phyloP scores from a whole-genome alignment of 1,139 yeast species.

The Saccharomycopsis hybrid region DNA sequence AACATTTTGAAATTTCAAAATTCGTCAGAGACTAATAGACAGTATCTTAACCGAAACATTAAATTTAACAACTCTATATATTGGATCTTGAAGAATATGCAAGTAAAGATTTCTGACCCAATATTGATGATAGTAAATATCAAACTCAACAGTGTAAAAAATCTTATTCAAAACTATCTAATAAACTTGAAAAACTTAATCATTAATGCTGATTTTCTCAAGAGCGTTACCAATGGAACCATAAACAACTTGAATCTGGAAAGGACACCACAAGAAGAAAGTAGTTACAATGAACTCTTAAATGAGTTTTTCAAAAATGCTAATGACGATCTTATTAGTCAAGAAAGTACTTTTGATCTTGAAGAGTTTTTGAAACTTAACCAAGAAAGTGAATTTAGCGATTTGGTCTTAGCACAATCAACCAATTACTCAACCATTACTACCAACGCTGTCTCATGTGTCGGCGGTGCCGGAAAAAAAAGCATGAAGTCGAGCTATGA shows the following conservation, averaged over 20 bases:
- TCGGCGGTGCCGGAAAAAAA: background rate
- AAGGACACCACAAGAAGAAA: background rate
- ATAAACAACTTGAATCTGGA: too few relatives aligned
- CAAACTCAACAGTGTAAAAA: slow-evolving; percentile 12
- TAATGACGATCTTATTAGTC: slow-evolving; percentile 4
- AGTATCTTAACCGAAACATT: slow-evolving; percentile 18
- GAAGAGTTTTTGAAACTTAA: background rate
- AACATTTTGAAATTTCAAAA: slow-evolving; percentile 8
- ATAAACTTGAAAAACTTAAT: slow-evolving; percentile 16
- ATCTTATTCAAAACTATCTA: slow-evolving; percentile 12
- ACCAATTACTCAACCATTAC: background rate
- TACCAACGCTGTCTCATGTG: background rate
- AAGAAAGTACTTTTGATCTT: slow-evolving; percentile 4
- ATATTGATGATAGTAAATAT: slow-evolving; percentile 18
- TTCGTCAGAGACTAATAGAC: slow-evolving; percentile 12
- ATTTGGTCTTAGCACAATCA: background rate
- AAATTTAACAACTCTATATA: slow-evolving; percentile 17
- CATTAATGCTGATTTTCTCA: slow-evolving; percentile 15
- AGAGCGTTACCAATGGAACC: background rate
- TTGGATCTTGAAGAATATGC: slow-evolving; percentile 17
- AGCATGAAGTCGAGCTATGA: slow-evolving; percentile 5
- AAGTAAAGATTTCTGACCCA: slow-evolving; percentile 19
- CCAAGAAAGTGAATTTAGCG: background rate
- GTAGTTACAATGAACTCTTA: slow-evolving; percentile 10
- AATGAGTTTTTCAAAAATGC: slow-evolving; percentile 15